A percentile compares a stretch with the other conserved stretches of the same genome.
phyloP scores from a whole-genome alignment of 2,329 filamentous ascomycete species.

The Seiridium cupressi region DNA sequence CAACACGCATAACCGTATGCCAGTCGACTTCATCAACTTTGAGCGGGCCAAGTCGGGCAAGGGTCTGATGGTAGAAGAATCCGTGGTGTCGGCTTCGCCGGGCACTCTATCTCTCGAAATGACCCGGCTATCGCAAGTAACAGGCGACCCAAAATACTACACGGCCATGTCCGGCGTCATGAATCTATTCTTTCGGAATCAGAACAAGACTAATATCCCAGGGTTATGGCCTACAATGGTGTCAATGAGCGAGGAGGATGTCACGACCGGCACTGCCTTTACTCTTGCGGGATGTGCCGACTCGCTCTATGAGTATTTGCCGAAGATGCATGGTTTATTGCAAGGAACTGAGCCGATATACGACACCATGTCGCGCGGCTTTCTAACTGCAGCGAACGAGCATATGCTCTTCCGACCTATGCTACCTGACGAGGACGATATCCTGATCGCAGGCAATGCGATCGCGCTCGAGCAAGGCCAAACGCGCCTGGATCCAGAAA shows the following conservation, averaged over 20 bases:
- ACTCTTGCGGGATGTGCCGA: constrained; percentile 36
- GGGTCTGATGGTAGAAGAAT: constrained; percentile 29
- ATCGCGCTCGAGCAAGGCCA: constrained; percentile 26
- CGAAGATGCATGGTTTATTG: constrained; percentile 63
- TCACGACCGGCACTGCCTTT: constrained; percentile 28
- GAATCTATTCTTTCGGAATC: constrained; percentile 61
- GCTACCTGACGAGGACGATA: constrained; percentile 53
- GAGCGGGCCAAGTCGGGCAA: constrained; percentile 32
- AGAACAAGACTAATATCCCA: constrained; percentile 65
- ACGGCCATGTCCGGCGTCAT: constrained; percentile 69
- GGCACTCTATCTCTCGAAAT: constrained; percentile 73
- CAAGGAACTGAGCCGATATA: constrained; percentile 50
- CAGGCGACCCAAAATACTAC: constrained; percentile 70
- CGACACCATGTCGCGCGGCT: constrained; percentile 39
- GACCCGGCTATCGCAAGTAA: constrained; percentile 70
- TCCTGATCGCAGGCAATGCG: constrained; percentile 61
- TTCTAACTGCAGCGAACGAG: constrained; percentile 55
- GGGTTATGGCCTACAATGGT: constrained; percentile 71
- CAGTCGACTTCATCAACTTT: constrained; percentile 46
- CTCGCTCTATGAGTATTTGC: constrained; percentile 55
- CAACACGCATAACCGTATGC: constrained; percentile 44
- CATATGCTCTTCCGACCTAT: constrained; percentile 68
- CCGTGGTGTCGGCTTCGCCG: constrained; percentile 42
- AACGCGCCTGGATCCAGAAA: constrained; percentile 27
- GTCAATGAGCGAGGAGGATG: constrained; percentile 55